A percentile compares a stretch with the other conserved stretches of the same genome.
Evolutionary conservation across 1,284 basidiomycete genomes (phyloP).

Genomic region (Rhodotorula sp.): DNA sequence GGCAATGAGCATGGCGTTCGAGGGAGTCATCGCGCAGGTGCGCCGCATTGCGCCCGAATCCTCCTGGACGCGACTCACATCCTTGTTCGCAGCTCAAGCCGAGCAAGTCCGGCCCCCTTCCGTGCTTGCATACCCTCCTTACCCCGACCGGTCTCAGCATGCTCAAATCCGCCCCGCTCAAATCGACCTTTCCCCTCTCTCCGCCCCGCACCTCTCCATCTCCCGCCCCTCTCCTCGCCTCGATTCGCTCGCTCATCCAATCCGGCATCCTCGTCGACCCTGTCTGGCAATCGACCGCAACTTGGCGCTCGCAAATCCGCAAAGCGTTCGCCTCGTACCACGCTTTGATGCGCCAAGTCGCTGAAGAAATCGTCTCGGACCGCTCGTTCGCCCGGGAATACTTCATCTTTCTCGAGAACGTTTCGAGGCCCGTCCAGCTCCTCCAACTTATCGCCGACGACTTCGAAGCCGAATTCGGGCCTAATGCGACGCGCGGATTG

Average conservation of each 20-base stretch:
- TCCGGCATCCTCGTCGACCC: conserved; percentile 23
- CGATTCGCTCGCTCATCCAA: conserved; percentile 32
- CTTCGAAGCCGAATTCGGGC: conserved; percentile 37
- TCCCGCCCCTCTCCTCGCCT: conserved; percentile 26
- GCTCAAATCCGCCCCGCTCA: conserved; percentile 39
- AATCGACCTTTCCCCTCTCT: conserved; percentile 35
- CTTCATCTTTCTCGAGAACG: conserved; percentile 37
- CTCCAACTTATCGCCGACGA: conserved; percentile 38
- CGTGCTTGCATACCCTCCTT: conserved; percentile 38
- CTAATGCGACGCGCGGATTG: conserved; percentile 28
- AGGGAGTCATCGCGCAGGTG: conserved; percentile 35
- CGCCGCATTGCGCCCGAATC: too few relatives aligned
- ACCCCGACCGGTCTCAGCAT: conserved; percentile 33
- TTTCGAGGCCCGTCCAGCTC: conserved; percentile 33
- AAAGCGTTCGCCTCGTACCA: conserved; percentile 35
- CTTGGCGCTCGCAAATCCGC: conserved; percentile 34
- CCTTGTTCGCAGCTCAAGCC: conserved; percentile 25
- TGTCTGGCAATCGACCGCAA: conserved; percentile 23
- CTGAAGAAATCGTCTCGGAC: conserved; percentile 33
- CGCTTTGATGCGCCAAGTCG: conserved; percentile 24
- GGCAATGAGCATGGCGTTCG: conserved; percentile 38
- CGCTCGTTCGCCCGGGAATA: conserved; percentile 30
- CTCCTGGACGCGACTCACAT: background rate
- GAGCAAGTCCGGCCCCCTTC: conserved; percentile 17
- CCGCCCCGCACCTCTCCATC: conserved; percentile 32